Percentiles rank a stretch among this genome's conserved stretches.
Evolutionary conservation across 768 basidiomycete genomes (phyloP).

Genomic region (Boletus huronensis): DNA sequence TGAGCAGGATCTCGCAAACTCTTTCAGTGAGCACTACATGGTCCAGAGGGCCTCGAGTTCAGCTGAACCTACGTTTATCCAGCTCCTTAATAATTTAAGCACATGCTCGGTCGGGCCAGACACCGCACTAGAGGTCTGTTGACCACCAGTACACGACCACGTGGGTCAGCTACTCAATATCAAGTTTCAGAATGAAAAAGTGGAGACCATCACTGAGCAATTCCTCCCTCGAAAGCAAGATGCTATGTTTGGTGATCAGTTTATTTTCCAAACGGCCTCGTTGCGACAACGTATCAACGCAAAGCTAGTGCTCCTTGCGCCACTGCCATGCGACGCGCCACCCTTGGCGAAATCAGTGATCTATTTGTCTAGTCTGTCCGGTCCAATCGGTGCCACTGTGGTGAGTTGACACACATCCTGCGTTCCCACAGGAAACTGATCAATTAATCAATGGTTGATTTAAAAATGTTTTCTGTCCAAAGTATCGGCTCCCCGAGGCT

Average conservation of each 20-base stretch:
- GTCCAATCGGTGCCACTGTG: conserved; percentile 22
- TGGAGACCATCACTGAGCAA: conserved; percentile 21
- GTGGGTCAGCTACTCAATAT: conserved; percentile 1
- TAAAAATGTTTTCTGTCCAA: background rate
- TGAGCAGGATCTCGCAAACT: conserved; percentile 33
- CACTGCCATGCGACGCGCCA: conserved; percentile 24
- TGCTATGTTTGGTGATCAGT: conserved; percentile 31
- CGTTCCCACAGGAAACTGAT: background rate
- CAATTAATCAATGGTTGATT: conserved; percentile 2
- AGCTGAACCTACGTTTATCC: background rate
- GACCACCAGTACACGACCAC: background rate
- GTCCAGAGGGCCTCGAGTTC: background rate
- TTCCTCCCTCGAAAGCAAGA: conserved; percentile 30
- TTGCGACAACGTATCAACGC: conserved; percentile 25
- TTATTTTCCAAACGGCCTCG: conserved; percentile 25
- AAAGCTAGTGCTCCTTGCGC: conserved; percentile 27
- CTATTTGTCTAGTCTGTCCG: conserved; percentile 29
- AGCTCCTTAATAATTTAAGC: conserved; percentile 30
- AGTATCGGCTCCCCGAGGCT: conserved; percentile 26
- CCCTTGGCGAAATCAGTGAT: conserved; percentile 34
- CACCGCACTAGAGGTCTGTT: conserved; percentile 19
- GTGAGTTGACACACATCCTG: conserved; percentile 19
- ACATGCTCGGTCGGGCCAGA: conserved; percentile 8
- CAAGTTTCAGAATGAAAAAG: conserved; percentile 18
- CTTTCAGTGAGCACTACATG: conserved; percentile 23